phyloP scores from a whole-genome alignment of 768 basidiomycete genomes.

The Mycena indigotica region DNA sequence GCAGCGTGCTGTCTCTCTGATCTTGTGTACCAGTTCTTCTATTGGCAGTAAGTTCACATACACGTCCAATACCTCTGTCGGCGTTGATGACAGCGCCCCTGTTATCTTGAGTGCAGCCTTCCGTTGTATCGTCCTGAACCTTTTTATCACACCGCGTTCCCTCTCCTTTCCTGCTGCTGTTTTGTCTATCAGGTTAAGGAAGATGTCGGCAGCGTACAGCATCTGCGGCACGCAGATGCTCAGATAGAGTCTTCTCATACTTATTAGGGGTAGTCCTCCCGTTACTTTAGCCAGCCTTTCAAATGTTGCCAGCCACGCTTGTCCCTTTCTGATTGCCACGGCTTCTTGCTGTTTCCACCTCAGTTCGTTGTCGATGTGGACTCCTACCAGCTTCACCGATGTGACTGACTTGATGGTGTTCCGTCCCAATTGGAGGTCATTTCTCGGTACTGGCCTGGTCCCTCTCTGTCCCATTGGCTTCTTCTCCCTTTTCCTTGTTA shows the following conservation, averaged over 20 bases:
- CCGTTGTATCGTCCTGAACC: neutral
- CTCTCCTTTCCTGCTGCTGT: neutral
- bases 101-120: slow-evolving; percentile 16
- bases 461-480: neutral
- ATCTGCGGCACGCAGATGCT: slow-evolving; percentile 24
- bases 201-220: slow-evolving; percentile 5
- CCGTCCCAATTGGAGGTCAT: slow-evolving; percentile 7
- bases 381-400: slow-evolving; percentile 31
- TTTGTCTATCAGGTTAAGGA: neutral
- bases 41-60: slow-evolving; percentile 4
- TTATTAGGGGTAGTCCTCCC: slow-evolving; percentile 5
- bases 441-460: neutral
- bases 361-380: slow-evolving; percentile 34
- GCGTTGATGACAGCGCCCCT: slow-evolving; percentile 11
- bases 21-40: neutral
- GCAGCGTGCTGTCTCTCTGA: neutral
- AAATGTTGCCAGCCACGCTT: slow-evolving; percentile 19
- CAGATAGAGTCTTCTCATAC: slow-evolving; percentile 15
- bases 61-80: slow-evolving; percentile 10
- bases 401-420: slow-evolving; percentile 21
- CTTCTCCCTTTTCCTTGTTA: neutral
- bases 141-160: slow-evolving; percentile 3
- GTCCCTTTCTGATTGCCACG: slow-evolving; percentile 16
- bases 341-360: slow-evolving; percentile 27
- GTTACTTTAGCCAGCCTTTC: slow-evolving; percentile 7